Conservation (phyloP, 202 grass and related monocot genomes). For the Eragrostis tef region DNA sequence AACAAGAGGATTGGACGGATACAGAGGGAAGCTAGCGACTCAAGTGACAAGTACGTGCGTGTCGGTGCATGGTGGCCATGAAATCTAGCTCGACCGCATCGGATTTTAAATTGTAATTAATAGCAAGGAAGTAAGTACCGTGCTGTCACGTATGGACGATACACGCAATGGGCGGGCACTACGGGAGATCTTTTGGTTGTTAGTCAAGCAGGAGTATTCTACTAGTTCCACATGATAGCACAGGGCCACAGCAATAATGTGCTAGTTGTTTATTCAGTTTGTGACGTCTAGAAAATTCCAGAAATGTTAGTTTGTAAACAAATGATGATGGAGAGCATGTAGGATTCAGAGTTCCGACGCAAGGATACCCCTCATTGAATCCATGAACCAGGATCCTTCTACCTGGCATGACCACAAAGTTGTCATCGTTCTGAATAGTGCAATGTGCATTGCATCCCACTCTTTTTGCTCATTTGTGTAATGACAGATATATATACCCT, state of each 20-base stretch:
- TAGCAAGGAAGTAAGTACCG: background rate
- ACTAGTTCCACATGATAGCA: conserved; percentile 30
- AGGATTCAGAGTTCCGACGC: too few species aligned
- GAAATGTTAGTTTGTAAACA: background rate
- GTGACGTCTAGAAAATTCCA: background rate
- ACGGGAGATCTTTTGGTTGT: too few species aligned
- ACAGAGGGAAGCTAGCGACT: too few species aligned
- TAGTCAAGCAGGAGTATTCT: too few species aligned
- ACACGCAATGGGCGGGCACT: too few species aligned
- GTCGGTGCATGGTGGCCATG: background rate
- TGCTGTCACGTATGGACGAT: background rate
- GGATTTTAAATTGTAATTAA: background rate
- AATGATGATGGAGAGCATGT: background rate
- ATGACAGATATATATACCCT: too few species aligned
- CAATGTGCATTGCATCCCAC: too few species aligned
- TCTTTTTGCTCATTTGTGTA: too few species aligned
- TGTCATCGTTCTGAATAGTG: too few species aligned
- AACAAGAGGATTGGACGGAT: conserved; percentile 8
- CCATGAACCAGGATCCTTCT: too few species aligned
- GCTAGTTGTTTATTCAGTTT: background rate
- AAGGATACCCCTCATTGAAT: too few species aligned
- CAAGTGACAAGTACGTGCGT: background rate
- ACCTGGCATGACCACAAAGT: too few species aligned
- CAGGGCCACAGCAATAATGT: background rate
- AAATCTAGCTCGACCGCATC: background rate